These are phyloP conservation scores for Mucor velutinosus DNA, from an alignment of 371 early-diverging fungal species.

Conservation along the genomic window DNA sequence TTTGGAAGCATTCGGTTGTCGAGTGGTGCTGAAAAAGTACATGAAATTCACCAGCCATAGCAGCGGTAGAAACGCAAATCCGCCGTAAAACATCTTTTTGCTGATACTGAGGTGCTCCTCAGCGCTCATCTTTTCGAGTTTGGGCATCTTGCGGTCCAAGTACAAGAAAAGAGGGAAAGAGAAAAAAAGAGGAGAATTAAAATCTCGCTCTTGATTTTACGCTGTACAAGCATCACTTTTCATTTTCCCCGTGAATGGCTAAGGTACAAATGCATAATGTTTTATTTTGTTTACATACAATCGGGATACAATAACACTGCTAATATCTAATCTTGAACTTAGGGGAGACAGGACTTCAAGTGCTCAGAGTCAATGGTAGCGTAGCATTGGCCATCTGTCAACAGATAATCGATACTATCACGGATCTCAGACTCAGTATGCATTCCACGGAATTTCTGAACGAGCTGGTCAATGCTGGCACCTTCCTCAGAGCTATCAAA, in stretches of 20 bases:
- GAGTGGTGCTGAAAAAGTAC: conserved; percentile 52
- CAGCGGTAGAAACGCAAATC: conserved; percentile 60
- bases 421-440: conserved; percentile 45
- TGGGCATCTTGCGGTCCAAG: conserved; percentile 44
- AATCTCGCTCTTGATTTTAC: neutral
- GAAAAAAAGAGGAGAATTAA: neutral
- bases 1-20: conserved; percentile 37
- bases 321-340: neutral
- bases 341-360: conserved; percentile 41
- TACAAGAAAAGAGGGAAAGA: neutral
- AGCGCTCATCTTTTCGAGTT: conserved; percentile 52
- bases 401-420: conserved; percentile 52
- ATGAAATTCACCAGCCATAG: conserved; percentile 64
- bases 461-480: conserved; percentile 37
- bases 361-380: conserved; percentile 67
- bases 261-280: neutral
- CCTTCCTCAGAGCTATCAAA: conserved; percentile 30
- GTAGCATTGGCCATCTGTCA: conserved; percentile 67
- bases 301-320: neutral
- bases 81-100: conserved; percentile 63
- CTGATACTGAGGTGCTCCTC: conserved; percentile 58
- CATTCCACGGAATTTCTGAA: conserved; percentile 35
- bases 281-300: neutral
- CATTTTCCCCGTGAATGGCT: neutral
- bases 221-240: neutral